Evolutionary conservation across 352 stramenopile genomes (phyloP).

Genomic region (Ophiocytium majus): DNA sequence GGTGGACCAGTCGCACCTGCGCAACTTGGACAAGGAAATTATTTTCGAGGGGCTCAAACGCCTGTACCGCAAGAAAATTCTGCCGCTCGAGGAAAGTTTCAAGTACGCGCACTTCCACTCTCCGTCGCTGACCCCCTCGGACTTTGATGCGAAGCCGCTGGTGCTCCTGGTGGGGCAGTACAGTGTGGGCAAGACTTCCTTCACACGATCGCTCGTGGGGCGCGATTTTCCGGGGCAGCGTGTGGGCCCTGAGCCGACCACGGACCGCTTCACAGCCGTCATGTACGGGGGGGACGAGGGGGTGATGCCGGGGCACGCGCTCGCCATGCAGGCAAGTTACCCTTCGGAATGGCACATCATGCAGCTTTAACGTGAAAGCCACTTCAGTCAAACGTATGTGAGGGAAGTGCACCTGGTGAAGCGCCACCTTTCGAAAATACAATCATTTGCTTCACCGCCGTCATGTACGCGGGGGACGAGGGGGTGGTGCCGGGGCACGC

Average conservation of each 20-base stretch:
- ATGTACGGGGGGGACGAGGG: constrained; percentile 50
- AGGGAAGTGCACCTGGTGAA: too few relatives aligned
- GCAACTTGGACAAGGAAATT: constrained; percentile 60
- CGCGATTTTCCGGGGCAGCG: constrained; percentile 92
- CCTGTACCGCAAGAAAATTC: constrained; percentile 60
- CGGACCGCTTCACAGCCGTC: constrained; percentile 69
- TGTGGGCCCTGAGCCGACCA: constrained; percentile 96
- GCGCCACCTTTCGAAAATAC: too few relatives aligned
- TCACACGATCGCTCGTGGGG: constrained; percentile 74
- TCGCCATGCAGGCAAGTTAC: constrained; percentile 51
- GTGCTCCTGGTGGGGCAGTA: constrained; percentile 79
- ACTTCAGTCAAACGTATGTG: too few relatives aligned
- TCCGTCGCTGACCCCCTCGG: constrained; percentile 81
- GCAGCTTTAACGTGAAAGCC: too few relatives aligned
- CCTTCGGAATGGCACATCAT: too few relatives aligned
- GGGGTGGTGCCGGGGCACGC: constrained; percentile 57
- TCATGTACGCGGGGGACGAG: constrained; percentile 52
- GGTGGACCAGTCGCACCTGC: constrained; percentile 19
- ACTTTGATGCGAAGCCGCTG: constrained; percentile 94
- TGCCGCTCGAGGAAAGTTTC: constrained; percentile 65
- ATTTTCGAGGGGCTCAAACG: constrained; percentile 61
- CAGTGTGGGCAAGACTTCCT: constrained; percentile 90
- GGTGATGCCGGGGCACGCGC: constrained; percentile 58
- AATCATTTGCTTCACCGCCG: too few relatives aligned
- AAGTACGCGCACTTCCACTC: constrained; percentile 61